Evolutionary conservation across 768 basidiomycete genomes (phyloP).

Genomic region (Terana coerulea): DNA sequence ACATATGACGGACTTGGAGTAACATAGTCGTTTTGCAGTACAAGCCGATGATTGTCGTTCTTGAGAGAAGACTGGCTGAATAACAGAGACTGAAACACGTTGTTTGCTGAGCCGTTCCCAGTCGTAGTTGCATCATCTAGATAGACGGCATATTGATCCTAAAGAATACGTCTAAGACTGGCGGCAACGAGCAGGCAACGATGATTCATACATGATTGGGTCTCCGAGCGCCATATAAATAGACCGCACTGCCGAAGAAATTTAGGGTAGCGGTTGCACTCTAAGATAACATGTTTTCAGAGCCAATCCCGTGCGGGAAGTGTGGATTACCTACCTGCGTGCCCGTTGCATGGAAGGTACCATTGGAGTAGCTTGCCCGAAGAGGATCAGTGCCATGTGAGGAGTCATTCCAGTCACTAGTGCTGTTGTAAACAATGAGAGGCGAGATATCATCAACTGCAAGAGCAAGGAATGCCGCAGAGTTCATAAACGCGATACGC

Average conservation of each 20-base stretch:
- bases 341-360: constrained; percentile 5
- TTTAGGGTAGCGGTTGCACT: background rate
- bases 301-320: background rate
- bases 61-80: background rate
- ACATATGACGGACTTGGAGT: background rate
- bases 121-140: background rate
- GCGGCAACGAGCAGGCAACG: too few species aligned
- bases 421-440: background rate
- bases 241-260: constrained; percentile 2
- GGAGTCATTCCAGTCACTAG: constrained; percentile 5
- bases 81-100: background rate
- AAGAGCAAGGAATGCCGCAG: too few species aligned
- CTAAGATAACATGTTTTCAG: background rate
- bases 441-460: background rate
- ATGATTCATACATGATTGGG: constrained; percentile 3
- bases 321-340: background rate
- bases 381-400: background rate
- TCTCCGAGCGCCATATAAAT: background rate
- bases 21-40: background rate
- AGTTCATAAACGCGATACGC: too few species aligned
- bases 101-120: background rate
- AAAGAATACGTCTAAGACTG: background rate
- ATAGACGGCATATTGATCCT: background rate
- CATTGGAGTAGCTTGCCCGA: background rate
- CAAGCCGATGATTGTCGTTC: background rate